Evolutionary conservation across 2,329 filamentous ascomycete species (phyloP).

Genomic region (Arthrinium phaeospermum): DNA sequence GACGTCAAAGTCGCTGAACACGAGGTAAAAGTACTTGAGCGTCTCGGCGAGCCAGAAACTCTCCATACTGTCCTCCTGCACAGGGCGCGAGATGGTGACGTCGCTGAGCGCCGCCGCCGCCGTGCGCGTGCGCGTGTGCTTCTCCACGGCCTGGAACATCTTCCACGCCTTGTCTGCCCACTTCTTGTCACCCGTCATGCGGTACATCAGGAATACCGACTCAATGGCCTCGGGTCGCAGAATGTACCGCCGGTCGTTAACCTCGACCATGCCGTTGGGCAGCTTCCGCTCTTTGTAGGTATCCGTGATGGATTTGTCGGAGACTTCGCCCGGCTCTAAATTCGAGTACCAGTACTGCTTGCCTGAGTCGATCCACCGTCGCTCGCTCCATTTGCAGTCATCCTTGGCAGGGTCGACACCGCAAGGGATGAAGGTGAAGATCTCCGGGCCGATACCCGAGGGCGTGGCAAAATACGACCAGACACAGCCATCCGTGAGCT

Average conservation of each 20-base stretch:
- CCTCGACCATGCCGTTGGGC: constrained; percentile 59
- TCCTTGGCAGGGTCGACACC: not conserved
- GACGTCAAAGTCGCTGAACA: constrained; percentile 25
- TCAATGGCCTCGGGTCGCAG: constrained; percentile 81
- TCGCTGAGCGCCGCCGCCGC: constrained; percentile 72
- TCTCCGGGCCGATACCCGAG: constrained; percentile 60
- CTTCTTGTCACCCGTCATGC: constrained; percentile 69
- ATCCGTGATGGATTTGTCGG: constrained; percentile 18
- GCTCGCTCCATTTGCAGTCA: constrained; percentile 37
- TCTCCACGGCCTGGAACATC: constrained; percentile 72
- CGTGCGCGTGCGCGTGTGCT: constrained; percentile 64
- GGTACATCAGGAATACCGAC: constrained; percentile 79
- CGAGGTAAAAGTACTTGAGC: constrained; percentile 26
- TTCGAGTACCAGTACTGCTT: constrained; percentile 23
- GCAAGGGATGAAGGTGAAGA: constrained; percentile 45
- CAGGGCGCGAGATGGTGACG: constrained; percentile 52
- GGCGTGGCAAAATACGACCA: constrained; percentile 55
- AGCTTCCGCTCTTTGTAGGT: constrained; percentile 40
- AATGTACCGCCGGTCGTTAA: constrained; percentile 65
- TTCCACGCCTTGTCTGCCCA: constrained; percentile 75
- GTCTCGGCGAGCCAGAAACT: constrained; percentile 28
- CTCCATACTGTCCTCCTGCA: constrained; percentile 34
- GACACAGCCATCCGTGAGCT: constrained; percentile 57
- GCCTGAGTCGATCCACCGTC: constrained; percentile 33
- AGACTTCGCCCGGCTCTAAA: constrained; percentile 19